phyloP scores from a whole-genome alignment of 306 rosid genomes.

The Vigna reflexopilosa region DNA sequence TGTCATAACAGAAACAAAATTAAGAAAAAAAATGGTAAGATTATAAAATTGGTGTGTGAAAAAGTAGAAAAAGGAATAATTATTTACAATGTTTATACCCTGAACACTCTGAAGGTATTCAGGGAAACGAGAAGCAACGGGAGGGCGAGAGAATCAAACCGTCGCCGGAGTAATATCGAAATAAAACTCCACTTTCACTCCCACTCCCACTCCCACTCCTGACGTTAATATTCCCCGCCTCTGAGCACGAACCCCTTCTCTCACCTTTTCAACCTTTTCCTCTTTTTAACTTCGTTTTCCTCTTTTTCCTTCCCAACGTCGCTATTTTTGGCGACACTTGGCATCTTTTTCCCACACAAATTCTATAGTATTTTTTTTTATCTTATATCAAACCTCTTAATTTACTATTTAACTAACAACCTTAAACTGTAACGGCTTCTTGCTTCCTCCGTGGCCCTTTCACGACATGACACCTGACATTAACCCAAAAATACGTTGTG shows the following conservation, averaged over 20 bases:
- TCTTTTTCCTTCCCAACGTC: neutral
- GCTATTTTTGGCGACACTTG: slow-evolving; percentile 47
- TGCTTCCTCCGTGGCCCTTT: slow-evolving; percentile 12
- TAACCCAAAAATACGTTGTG: slow-evolving; percentile 27
- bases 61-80: too few species aligned
- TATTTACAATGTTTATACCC: slow-evolving; percentile 50
- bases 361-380: too few species aligned
- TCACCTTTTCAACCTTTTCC: neutral
- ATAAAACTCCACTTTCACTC: slow-evolving; percentile 55
- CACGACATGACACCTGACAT: slow-evolving; percentile 7
- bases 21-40: neutral
- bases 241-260: slow-evolving; percentile 37
- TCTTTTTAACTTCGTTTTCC: slow-evolving; percentile 13
- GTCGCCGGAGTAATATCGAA: slow-evolving; percentile 60
- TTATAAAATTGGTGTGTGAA: neutral
- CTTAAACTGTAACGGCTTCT: slow-evolving; percentile 35
- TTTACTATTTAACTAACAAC: slow-evolving; percentile 25
- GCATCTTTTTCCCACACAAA: slow-evolving; percentile 38
- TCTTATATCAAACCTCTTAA: neutral
- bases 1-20: slow-evolving; percentile 19
- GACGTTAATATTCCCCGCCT: slow-evolving; percentile 39
- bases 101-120: slow-evolving; percentile 91
- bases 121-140: slow-evolving; percentile 84
- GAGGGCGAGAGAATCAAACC: slow-evolving; percentile 75
- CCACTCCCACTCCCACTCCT: slow-evolving; percentile 50